Base-by-base conservation (phyloP, 495 filamentous ascomycete species). In the Neurospora africana region DNA sequence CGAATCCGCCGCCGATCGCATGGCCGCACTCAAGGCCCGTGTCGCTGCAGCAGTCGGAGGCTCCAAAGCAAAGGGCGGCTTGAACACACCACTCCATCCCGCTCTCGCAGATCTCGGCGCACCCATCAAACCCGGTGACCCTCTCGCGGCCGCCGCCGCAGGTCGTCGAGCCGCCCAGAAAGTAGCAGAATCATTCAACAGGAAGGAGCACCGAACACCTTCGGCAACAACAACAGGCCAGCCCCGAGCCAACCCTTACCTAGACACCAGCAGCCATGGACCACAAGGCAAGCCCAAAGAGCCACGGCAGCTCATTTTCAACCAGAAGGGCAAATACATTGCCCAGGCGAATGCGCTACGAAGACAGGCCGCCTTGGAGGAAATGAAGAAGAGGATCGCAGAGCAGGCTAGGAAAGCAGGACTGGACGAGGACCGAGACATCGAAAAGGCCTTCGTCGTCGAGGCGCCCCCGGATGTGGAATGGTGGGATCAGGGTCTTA, bases 301-400 rank as follows among this genome's bases (percentile, higher is more conserved):
- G 70, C 84, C 91, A 2, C 89, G 91, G 58, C 89, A 93, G 75
- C 87, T 99, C 23, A 80, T 93, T 13, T 98, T 99, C 86, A 97
- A 98, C 81, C 90, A 94, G 76, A 97, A 97, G 79, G 95, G 95
- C 69, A 98, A 98, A 86, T 98, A 96, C 77, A 96, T 98, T 69
- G 89, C 91, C 73, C 95, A 98, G 79, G 96, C 92, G 2, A 93
- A 91, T 78, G 93, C 93, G 73, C 84, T 97, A 27, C 89, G 95
- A 61, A 86, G 92, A 73, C 93, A 97, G 81, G 93, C 91, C 35
- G 91, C 91, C 75, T 84, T 99, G 58, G 95, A 98, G 84, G 91
- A 89, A 43, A 94, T 98, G 91, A 98, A 98, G 80, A 92, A 90
- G 84, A 87, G 92, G 65, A 97, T 99, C 76, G 94, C 93, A 0